phyloP scores from a whole-genome alignment of 176 grass and related monocot species.

The Aechmea fasciata region DNA sequence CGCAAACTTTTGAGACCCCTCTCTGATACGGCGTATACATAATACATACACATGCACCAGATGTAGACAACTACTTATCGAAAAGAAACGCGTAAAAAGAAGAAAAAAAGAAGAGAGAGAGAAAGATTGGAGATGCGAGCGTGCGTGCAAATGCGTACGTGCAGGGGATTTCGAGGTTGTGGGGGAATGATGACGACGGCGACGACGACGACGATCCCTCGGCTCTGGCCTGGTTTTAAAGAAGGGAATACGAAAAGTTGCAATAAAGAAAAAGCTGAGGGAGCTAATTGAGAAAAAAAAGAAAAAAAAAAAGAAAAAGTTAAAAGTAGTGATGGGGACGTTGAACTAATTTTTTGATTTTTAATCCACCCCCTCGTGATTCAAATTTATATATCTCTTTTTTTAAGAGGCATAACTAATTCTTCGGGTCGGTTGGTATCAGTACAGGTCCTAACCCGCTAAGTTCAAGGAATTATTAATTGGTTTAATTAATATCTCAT shows the following conservation, averaged over 20 bases:
- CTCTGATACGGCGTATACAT: no score
- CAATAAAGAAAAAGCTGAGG: background rate
- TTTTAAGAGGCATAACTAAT: background rate
- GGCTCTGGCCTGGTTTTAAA: background rate
- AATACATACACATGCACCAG: no score
- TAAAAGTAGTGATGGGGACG: background rate
- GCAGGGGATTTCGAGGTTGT: no score
- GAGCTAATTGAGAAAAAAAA: background rate
- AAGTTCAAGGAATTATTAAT: background rate
- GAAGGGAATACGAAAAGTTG: background rate
- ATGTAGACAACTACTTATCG: no score
- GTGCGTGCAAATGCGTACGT: no score
- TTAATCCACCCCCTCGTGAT: background rate
- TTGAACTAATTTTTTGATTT: background rate
- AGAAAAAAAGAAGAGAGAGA: no score
- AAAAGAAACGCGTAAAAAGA: no score
- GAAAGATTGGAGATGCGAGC: no score
- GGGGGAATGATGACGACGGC: background rate
- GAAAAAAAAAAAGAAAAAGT: background rate
- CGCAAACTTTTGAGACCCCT: no score
- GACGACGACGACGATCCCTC: background rate
- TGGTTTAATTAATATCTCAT: background rate
- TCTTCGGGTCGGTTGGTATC: background rate
- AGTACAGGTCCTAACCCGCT: background rate
- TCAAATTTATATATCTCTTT: background rate